A percentile compares a stretch with the other conserved stretches of the same genome.
phyloP scores from a whole-genome alignment of 176 grass and related monocot species.

The Thinopyrum elongatum region DNA sequence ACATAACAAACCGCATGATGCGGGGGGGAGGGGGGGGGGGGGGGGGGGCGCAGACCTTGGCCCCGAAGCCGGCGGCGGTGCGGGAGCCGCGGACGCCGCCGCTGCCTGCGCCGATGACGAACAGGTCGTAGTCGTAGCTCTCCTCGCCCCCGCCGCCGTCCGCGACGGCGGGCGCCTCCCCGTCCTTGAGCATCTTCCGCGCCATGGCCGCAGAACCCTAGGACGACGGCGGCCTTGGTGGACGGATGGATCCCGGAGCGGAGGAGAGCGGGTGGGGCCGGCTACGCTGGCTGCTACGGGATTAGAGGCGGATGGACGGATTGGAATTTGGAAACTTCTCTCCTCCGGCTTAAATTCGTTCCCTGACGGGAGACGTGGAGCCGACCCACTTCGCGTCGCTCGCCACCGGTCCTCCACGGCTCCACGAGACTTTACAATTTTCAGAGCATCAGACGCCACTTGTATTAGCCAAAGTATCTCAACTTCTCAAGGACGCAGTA shows the following conservation, averaged over 20 bases:
- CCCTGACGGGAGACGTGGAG: background rate
- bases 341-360: background rate
- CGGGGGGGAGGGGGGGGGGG: background rate
- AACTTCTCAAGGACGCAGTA: too few species aligned
- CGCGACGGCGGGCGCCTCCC: conserved; percentile 24
- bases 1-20: too few species aligned
- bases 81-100: conserved; percentile 91
- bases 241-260: background rate
- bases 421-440: background rate
- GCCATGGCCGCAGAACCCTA: conserved; percentile 59
- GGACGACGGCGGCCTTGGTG: background rate
- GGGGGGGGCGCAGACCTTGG: conserved; percentile 41
- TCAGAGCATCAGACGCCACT: too few species aligned
- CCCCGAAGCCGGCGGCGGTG: conserved; percentile 70
- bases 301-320: background rate
- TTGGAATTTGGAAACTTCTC: background rate
- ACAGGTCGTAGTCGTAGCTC: conserved; percentile 78
- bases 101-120: conserved; percentile 94
- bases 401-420: background rate
- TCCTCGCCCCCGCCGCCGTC: background rate
- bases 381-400: background rate
- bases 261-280: background rate
- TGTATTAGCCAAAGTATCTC: too few species aligned
- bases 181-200: conserved; percentile 91
- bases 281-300: background rate